Evolutionary conservation across 192 early-diverging fungal species (phyloP).

Genomic region (Entomortierella beljakovae): DNA sequence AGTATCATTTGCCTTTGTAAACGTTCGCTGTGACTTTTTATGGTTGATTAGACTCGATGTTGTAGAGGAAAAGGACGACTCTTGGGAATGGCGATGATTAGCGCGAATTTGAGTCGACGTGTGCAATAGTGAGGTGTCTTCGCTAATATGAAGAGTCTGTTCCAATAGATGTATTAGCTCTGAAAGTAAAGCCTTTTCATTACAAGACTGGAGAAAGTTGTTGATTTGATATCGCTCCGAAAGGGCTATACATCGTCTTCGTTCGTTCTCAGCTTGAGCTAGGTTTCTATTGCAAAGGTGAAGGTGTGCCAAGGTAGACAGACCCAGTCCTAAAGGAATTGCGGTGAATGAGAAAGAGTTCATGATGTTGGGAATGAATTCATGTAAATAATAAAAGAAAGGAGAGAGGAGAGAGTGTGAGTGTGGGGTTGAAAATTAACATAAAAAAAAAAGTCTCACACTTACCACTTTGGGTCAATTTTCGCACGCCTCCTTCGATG

Average conservation of each 20-base stretch:
- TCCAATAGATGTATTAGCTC: slow-evolving; percentile 20
- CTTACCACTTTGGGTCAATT: too few relatives aligned
- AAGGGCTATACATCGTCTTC: neutral
- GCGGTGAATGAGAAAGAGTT: slow-evolving; percentile 2
- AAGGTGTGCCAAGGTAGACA: slow-evolving; percentile 16
- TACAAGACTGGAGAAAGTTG: slow-evolving; percentile 8
- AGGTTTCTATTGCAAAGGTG: slow-evolving; percentile 16
- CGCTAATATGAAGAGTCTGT: neutral
- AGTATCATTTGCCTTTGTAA: too few relatives aligned
- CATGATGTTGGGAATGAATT: neutral
- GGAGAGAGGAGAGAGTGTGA: neutral
- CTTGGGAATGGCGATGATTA: too few relatives aligned
- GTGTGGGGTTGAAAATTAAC: too few relatives aligned
- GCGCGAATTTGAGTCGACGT: neutral
- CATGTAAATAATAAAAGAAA: too few relatives aligned
- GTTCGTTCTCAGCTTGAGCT: slow-evolving; percentile 3
- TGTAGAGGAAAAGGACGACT: too few relatives aligned
- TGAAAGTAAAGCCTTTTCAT: slow-evolving; percentile 13
- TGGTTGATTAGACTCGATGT: too few relatives aligned
- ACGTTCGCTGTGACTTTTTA: too few relatives aligned
- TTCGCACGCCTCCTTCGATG: too few relatives aligned
- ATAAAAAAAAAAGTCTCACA: too few relatives aligned
- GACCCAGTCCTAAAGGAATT: slow-evolving; percentile 22
- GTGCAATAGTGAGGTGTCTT: too few relatives aligned
- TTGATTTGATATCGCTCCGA: slow-evolving; percentile 14